Evolutionary conservation across 345 rosid species (phyloP), one percentile per base, ranked within the genome.

Genomic region (Syzygium oleosum): DNA sequence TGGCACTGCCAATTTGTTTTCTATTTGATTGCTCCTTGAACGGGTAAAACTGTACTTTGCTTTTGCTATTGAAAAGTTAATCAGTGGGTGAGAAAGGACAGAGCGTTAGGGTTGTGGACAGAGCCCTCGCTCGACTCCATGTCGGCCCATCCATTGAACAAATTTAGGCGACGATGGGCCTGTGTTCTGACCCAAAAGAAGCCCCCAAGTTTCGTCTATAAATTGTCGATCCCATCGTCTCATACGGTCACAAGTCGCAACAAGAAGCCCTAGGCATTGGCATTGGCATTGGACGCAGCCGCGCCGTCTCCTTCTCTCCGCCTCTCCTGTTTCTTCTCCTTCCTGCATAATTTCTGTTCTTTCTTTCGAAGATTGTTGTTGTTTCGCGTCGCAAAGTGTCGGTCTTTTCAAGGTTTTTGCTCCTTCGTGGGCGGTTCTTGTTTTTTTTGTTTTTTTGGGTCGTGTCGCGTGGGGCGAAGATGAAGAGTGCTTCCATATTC

Each of bases 401-500:
- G 79, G 79, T 17, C 43, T 68, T 17, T 31, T 31, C 17, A 65
- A 65, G 79, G 46, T 68, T 68, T 68, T 2, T 73, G 80, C 80
- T 34, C 49, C 46, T 34, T 73, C 46, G 49, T 34, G 25, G 80
- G 49, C 12, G 46, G 1, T 73, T 34, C 22, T 73, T 34, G 12
- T 2, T 21, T 5, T 68, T 43, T 43, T 43, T 43, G 5, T 5
- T 43, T 43, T 41, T 68, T 4, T 9, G 80, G 80, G 53, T 87
- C 52, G 31, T 12, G 52, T 46, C 41, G 52, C 7, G 41, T 83
- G 29, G 83, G 51, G 89, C 86, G 23, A 63, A 59, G 86, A 84
- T 87, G 89, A 87, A 4, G 84, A 87, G 84, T 84, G 86, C 86
- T 87, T 9, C 41, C 49, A 22, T 87, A 22, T 84, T 84, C 89